Evolutionary conservation across 495 filamentous ascomycete species (phyloP).

Genomic region (Staphylotrichum longicolle): DNA sequence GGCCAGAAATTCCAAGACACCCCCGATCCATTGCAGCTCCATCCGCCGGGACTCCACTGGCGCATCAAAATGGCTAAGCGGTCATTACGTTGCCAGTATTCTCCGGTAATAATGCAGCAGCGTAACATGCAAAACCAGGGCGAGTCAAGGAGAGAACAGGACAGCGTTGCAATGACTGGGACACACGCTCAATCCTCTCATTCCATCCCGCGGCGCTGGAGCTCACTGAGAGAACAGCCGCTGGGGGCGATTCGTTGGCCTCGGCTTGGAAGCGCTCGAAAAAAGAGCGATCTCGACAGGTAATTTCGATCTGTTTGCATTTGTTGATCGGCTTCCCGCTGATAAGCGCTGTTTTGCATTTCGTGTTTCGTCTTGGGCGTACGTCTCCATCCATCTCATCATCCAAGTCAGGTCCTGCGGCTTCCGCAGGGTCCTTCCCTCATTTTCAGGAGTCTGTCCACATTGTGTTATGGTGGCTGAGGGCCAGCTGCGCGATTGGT

Average conservation of each 20-base stretch:
- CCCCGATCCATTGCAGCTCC: constrained; percentile 5
- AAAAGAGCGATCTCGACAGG: no score
- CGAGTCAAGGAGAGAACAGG: no score
- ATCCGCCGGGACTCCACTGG: not conserved
- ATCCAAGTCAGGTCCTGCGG: not conserved
- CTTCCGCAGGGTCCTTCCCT: constrained; percentile 5
- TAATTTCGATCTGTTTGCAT: constrained; percentile 6
- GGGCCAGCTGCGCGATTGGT: not conserved
- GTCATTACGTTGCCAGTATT: constrained; percentile 4
- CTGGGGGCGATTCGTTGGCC: no score
- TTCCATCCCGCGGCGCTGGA: not conserved
- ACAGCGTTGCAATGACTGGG: no score
- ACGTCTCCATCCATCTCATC: not conserved
- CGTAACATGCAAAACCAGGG: not conserved
- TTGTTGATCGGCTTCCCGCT: not conserved
- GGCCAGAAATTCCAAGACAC: constrained; percentile 30
- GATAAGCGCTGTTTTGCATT: not conserved
- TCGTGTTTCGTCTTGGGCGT: not conserved
- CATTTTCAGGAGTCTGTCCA: not conserved
- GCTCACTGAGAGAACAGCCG: no score
- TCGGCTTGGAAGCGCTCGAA: no score
- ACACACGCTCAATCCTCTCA: not conserved
- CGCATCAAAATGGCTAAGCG: constrained; percentile 6
- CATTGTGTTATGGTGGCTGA: not conserved
- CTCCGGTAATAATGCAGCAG: not conserved